Evolutionary conservation across 2,329 filamentous ascomycete species (phyloP), one percentile per base, ranked within the genome.

Genomic region (Alternaria panax): DNA sequence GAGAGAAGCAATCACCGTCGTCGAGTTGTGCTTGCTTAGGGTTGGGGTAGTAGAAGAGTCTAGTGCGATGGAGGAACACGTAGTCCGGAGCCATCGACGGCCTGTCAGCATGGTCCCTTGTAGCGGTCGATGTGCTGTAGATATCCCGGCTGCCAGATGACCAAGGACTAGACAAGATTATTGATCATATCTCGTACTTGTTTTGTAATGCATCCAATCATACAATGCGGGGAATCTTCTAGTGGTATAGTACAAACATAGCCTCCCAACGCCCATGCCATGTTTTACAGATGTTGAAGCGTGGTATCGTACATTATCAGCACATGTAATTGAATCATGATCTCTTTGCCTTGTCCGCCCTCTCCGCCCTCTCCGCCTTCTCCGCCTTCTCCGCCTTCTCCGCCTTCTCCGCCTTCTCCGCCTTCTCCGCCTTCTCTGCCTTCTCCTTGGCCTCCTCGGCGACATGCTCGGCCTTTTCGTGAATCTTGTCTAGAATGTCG

Each of bases 401-500:
- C 0, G 70, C 69, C n/a, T n/a, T n/a, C n/a, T n/a, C n/a, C 59
- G 20, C 57, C 36, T 52, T 5, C 1, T 62, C 54, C 1, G 45
- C 51, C 40, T 64, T 38, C 18, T 60, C 46, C 59, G 20, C 57
- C 36, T 52, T 5, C 1, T 62, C 54, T 1, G 45, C 51, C 40
- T 64, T 38, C 18, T 60, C 46, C 30, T 66, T 60, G 9, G 34
- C 58, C 32, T 62, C 56, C 2, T 67, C 58, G 0, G 70, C 69
- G 11, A 75, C 57, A 18, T 71, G 54, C 38, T 72, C 71, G 12
- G 67, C 69, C 41, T 68, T 54, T 7, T 69, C 60, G 18, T 74
- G 71, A 24, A 74, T 71, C 11, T 61, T 67, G 46, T 69, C 63
- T 2, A 74, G 34, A 1, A 75, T 67, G 2, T 76, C 66, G 12